A percentile compares a stretch with the other conserved stretches of the same genome.
Conservation (phyloP, 139 green algal genomes). For the Diplosphaera chodatii region DNA sequence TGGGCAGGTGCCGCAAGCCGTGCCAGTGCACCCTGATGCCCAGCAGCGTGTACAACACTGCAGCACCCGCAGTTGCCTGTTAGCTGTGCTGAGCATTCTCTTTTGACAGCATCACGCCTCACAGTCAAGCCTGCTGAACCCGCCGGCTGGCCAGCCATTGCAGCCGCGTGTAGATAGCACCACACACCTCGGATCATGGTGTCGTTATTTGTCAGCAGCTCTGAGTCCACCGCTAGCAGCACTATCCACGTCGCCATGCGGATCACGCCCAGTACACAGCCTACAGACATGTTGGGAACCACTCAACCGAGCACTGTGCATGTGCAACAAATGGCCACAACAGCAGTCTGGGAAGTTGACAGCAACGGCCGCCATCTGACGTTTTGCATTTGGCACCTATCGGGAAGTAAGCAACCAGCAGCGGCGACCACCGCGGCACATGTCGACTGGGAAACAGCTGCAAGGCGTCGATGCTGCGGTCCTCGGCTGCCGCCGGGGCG, state of each 20-base stretch:
- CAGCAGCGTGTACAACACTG: constrained; percentile 32
- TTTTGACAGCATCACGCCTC: too few species aligned
- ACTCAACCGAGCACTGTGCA: too few species aligned
- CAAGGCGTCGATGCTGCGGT: background rate
- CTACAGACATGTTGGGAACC: too few species aligned
- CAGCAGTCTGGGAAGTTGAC: too few species aligned
- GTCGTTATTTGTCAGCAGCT: constrained; percentile 20
- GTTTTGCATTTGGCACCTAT: too few species aligned
- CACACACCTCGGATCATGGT: constrained; percentile 1
- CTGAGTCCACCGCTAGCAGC: constrained; percentile 11
- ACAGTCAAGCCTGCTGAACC: too few species aligned
- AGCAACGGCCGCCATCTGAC: too few species aligned
- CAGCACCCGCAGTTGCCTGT: too few species aligned
- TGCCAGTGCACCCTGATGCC: constrained; percentile 37
- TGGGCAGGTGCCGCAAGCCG: constrained; percentile 28
- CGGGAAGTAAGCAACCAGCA: constrained; percentile 15
- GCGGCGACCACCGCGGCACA: constrained; percentile 4
- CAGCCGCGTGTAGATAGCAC: too few species aligned
- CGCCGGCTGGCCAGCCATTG: too few species aligned
- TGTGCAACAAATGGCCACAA: too few species aligned
- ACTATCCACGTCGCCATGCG: constrained; percentile 17
- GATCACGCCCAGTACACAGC: constrained; percentile 5
- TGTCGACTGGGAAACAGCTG: background rate
- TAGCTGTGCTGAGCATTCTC: too few species aligned
- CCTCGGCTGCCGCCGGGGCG: background rate